Evolutionary conservation across 140 eudicot species (phyloP).

Genomic region (Anethum foeniculum): DNA sequence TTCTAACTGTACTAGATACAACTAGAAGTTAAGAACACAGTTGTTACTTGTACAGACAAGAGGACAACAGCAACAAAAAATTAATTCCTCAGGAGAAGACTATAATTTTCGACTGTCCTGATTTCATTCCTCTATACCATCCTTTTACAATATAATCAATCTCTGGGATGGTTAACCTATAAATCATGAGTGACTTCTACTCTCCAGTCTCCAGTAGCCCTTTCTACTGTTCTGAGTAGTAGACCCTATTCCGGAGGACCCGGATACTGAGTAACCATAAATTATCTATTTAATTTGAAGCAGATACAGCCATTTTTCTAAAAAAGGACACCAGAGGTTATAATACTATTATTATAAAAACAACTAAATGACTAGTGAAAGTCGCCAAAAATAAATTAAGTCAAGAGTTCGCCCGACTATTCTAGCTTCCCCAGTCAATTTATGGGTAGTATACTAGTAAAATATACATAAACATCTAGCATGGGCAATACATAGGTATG

Average conservation of each 20-base stretch:
- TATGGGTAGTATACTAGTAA: neutral
- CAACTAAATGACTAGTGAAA: neutral
- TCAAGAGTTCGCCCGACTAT: neutral
- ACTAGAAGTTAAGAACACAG: neutral
- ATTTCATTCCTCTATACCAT: neutral
- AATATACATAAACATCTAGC: neutral
- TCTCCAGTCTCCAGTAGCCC: neutral
- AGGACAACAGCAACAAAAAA: neutral
- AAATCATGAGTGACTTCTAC: neutral
- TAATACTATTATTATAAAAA: too few species aligned
- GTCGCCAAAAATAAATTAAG: neutral
- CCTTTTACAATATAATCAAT: neutral
- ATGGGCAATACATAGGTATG: neutral
- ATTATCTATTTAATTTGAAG: neutral
- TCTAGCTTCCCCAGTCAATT: neutral
- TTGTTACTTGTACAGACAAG: neutral
- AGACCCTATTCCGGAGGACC: neutral
- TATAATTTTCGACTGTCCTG: neutral
- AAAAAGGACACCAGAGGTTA: neutral
- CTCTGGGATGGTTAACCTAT: neutral
- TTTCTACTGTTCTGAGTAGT: neutral
- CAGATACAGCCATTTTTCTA: neutral
- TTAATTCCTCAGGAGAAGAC: neutral
- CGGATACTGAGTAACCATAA: neutral
- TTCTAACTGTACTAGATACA: neutral